These are phyloP conservation scores for Petunia axillaris DNA, from an alignment of 257 asterid species.

Conservation along the genomic window DNA sequence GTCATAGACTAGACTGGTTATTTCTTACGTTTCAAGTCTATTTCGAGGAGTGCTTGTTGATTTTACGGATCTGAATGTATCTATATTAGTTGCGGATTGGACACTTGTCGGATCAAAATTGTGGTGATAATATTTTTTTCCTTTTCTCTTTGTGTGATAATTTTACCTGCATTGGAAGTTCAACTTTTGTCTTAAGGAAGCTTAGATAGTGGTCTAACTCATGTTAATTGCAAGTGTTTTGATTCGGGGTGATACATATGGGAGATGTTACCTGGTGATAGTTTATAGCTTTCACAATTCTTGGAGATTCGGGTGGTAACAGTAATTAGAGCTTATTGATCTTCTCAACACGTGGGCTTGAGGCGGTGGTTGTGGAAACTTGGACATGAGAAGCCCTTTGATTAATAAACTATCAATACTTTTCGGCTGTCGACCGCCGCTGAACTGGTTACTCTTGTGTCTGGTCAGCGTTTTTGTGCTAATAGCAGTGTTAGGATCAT, in stretches of 20 bases:
- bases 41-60: constrained; percentile 9
- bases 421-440: constrained; percentile 72
- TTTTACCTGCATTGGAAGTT: neutral
- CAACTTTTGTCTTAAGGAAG: constrained; percentile 22
- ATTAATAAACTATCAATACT: constrained; percentile 52
- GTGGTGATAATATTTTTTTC: neutral
- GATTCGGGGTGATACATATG: constrained; percentile 38
- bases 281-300: constrained; percentile 36
- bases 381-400: constrained; percentile 95
- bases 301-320: constrained; percentile 49
- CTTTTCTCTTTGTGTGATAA: neutral
- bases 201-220: constrained; percentile 30
- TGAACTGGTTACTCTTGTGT: constrained; percentile 74
- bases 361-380: constrained; percentile 37
- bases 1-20: constrained; percentile 33
- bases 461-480: constrained; percentile 59
- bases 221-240: constrained; percentile 47
- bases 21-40: constrained; percentile 21
- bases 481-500: constrained; percentile 68
- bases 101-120: neutral
- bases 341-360: constrained; percentile 24
- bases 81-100: constrained; percentile 26
- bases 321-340: constrained; percentile 36
- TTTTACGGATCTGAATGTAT: constrained; percentile 41
- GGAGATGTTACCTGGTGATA: constrained; percentile 47